phyloP scores from a whole-genome alignment of 305 asterid species.

The Solanum hybrid region DNA sequence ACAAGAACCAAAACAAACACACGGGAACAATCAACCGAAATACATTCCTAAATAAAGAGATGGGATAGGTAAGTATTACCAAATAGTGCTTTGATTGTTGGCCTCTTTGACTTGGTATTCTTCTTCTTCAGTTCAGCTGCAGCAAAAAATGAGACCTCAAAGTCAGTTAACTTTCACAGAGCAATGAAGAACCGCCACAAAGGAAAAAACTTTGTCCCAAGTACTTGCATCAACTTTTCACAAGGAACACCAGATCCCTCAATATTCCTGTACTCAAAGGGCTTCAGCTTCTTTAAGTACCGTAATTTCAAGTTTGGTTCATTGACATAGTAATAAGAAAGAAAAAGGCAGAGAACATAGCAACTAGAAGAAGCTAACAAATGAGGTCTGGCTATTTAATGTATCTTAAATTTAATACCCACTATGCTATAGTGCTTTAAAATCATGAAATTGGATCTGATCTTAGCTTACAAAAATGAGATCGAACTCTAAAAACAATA shows the following conservation, averaged over 20 bases:
- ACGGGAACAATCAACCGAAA: neutral
- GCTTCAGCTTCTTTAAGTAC: neutral
- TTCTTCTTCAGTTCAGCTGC: slow-evolving; percentile 95
- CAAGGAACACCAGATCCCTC: neutral
- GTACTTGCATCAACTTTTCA: neutral
- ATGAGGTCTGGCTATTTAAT: neutral
- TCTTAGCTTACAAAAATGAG: neutral
- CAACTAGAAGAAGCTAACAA: neutral
- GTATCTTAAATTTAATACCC: neutral
- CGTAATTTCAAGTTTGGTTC: neutral
- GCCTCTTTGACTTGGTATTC: slow-evolving; percentile 65
- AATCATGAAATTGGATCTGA: neutral
- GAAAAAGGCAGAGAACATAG: neutral
- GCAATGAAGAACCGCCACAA: neutral
- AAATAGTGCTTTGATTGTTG: slow-evolving; percentile 74
- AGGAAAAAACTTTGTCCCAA: neutral
- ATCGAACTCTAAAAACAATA: neutral
- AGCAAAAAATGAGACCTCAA: slow-evolving; percentile 5
- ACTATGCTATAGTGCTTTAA: neutral
- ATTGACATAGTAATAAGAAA: neutral
- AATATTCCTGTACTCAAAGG: neutral
- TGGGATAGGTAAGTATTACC: slow-evolving; percentile 34
- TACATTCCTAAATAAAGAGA: neutral
- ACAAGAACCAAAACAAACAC: neutral
- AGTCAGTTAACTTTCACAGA: neutral